These are phyloP conservation scores for Mycena floridula DNA, from an alignment of 768 basidiomycete species.

Conservation along the genomic window DNA sequence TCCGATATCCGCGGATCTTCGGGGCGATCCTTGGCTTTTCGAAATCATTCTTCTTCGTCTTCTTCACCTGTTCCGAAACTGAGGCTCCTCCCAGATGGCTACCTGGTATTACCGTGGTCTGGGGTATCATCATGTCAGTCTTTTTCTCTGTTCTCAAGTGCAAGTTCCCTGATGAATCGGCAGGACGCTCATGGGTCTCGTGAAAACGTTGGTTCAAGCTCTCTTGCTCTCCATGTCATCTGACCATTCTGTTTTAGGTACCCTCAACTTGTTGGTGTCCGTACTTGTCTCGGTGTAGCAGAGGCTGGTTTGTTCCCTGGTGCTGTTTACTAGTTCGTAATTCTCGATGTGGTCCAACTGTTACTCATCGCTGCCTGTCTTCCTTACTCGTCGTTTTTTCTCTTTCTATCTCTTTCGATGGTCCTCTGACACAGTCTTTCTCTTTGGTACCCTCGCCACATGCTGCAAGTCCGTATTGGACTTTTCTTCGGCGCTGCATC, in stretches of 20 bases:
- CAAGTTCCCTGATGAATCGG: background rate
- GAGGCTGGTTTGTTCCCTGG: constrained; percentile 74
- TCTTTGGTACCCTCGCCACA: constrained; percentile 63
- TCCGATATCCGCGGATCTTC: background rate
- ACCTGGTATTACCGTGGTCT: too few relatives aligned
- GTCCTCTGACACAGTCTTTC: constrained; percentile 37
- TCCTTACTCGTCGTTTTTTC: too few relatives aligned
- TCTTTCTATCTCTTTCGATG: background rate
- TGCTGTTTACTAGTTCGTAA: constrained; percentile 61
- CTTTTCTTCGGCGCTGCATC: constrained; percentile 64
- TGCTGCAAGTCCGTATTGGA: constrained; percentile 53
- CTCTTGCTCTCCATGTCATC: background rate
- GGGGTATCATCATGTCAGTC: constrained; percentile 59
- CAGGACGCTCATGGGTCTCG: constrained; percentile 63
- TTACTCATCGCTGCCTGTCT: too few relatives aligned
- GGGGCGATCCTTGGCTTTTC: background rate
- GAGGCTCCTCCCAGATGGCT: too few relatives aligned
- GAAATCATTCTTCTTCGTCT: too few relatives aligned
- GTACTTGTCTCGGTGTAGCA: constrained; percentile 55
- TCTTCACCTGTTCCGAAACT: too few relatives aligned
- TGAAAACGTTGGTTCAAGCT: constrained; percentile 43
- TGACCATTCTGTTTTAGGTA: constrained; percentile 33
- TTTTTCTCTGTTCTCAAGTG: background rate
- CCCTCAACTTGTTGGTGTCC: constrained; percentile 51
- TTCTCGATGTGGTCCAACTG: too few relatives aligned